Conservation (phyloP, 352 stramenopile species). For the Phytophthora podocarpi region DNA sequence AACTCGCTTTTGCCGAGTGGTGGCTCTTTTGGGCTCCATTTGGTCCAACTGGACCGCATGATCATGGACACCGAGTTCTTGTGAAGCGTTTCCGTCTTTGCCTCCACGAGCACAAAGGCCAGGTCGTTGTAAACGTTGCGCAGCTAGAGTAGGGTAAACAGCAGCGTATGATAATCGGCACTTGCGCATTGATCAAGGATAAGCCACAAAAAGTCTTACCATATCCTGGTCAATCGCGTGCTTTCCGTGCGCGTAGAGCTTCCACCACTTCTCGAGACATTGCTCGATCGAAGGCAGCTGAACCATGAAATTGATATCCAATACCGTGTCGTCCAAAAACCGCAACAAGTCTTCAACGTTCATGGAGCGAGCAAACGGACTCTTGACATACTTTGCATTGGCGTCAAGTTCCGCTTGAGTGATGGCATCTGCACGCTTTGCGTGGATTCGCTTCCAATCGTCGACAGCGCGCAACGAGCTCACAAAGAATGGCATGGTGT, state of each 20-base stretch:
- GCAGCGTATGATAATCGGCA: not conserved
- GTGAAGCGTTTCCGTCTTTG: conserved; percentile 77
- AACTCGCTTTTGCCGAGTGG: conserved; percentile 66
- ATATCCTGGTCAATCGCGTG: conserved; percentile 54
- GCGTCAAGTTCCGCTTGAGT: conserved; percentile 65
- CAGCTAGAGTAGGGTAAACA: conserved; percentile 37
- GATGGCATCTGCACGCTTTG: conserved; percentile 58
- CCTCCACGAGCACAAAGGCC: conserved; percentile 71
- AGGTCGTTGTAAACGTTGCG: conserved; percentile 74
- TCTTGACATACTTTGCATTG: conserved; percentile 82
- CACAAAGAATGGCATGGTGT: conserved; percentile 86
- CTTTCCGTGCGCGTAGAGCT: conserved; percentile 49
- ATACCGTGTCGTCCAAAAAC: conserved; percentile 72
- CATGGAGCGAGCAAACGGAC: conserved; percentile 62
- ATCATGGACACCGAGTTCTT: conserved; percentile 86
- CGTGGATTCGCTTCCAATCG: conserved; percentile 72
- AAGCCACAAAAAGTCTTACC: conserved; percentile 27
- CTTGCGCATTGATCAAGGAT: not conserved
- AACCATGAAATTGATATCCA: conserved; percentile 88
- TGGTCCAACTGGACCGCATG: conserved; percentile 66
- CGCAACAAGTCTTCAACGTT: conserved; percentile 67
- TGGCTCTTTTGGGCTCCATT: conserved; percentile 64
- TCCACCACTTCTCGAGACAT: conserved; percentile 73
- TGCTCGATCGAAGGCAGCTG: conserved; percentile 85
- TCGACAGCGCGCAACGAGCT: conserved; percentile 67